phyloP scores from a whole-genome alignment of 176 grass and related monocot genomes.

The Oryza rufipogon region DNA sequence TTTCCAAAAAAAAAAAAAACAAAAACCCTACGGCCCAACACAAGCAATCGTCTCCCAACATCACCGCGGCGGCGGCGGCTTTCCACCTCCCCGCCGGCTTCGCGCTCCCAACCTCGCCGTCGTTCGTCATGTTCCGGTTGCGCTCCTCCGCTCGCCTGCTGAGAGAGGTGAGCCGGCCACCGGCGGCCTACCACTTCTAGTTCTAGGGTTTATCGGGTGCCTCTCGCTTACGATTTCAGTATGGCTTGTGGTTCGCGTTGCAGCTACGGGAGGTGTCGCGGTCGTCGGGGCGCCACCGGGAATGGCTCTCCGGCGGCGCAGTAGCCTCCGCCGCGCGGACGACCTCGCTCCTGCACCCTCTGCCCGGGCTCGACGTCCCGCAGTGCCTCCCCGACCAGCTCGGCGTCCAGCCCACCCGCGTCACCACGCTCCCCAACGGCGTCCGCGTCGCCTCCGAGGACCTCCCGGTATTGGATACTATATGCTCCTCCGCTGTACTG shows the following conservation, averaged over 20 bases:
- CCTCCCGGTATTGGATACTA: conserved; percentile 45
- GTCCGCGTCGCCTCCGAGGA: conserved; percentile 78
- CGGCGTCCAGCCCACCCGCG: conserved; percentile 48
- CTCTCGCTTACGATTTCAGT: not conserved
- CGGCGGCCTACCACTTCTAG: not conserved
- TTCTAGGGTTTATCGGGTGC: not conserved
- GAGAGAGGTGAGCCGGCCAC: conserved; percentile 21
- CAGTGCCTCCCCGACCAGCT: conserved; percentile 51
- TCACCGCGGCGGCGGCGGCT: conserved; percentile 8
- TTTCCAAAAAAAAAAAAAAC: not conserved
- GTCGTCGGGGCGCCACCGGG: conserved; percentile 1
- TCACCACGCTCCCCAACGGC: conserved; percentile 90
- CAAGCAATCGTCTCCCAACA: not conserved
- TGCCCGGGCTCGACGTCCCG: conserved; percentile 55
- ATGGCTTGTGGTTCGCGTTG: not conserved
- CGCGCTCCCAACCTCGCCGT: not conserved
- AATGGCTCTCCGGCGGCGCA: conserved; percentile 35
- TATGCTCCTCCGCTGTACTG: not conserved
- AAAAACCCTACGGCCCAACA: conserved; percentile 40
- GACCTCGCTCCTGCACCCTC: conserved; percentile 57
- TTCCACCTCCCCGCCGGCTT: not conserved
- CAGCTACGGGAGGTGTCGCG: conserved; percentile 41
- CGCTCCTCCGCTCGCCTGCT: conserved; percentile 51
- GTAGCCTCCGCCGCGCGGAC: conserved; percentile 36
- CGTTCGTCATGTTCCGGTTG: conserved; percentile 37